Percentiles rank a stretch among this genome's conserved stretches.
These are phyloP conservation scores for Hibiscus mutabilis DNA, from an alignment of 345 rosid species.

Conservation along the genomic window DNA sequence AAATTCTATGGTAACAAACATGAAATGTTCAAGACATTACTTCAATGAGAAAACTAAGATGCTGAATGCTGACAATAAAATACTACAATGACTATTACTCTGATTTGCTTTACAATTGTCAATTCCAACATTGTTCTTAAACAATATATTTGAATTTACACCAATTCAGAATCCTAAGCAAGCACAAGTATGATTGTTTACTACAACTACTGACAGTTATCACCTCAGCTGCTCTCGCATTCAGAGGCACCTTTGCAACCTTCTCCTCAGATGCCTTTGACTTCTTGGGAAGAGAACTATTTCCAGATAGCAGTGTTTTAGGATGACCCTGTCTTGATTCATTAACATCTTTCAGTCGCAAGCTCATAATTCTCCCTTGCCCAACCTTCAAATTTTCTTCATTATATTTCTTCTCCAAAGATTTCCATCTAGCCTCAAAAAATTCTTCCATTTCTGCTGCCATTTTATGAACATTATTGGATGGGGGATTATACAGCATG, in stretches of 20 bases:
- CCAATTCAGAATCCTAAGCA: not conserved
- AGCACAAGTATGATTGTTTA: not conserved
- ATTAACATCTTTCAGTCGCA: constrained; percentile 20
- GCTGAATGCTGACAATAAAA: not conserved
- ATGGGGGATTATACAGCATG: constrained; percentile 64
- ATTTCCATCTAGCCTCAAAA: constrained; percentile 65
- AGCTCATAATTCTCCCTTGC: constrained; percentile 17
- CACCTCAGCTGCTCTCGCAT: constrained; percentile 28
- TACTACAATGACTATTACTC: not conserved
- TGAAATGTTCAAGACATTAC: not conserved
- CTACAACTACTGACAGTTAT: constrained; percentile 11
- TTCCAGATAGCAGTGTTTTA: constrained; percentile 27
- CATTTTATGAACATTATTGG: constrained; percentile 43
- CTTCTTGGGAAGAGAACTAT: constrained; percentile 23
- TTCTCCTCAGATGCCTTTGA: constrained; percentile 24
- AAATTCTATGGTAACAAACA: not conserved
- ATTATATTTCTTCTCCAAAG: constrained; percentile 42
- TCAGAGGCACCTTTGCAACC: constrained; percentile 16
- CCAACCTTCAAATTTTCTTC: constrained; percentile 15
- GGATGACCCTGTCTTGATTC: constrained; percentile 26
- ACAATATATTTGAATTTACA: not conserved
- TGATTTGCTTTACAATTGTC: not conserved
- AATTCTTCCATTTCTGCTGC: constrained; percentile 37
- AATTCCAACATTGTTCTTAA: not conserved
- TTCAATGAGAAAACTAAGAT: not conserved